These are phyloP conservation scores for Ustilago curta DNA, from an alignment of 1,284 basidiomycete species.

Conservation along the genomic window DNA sequence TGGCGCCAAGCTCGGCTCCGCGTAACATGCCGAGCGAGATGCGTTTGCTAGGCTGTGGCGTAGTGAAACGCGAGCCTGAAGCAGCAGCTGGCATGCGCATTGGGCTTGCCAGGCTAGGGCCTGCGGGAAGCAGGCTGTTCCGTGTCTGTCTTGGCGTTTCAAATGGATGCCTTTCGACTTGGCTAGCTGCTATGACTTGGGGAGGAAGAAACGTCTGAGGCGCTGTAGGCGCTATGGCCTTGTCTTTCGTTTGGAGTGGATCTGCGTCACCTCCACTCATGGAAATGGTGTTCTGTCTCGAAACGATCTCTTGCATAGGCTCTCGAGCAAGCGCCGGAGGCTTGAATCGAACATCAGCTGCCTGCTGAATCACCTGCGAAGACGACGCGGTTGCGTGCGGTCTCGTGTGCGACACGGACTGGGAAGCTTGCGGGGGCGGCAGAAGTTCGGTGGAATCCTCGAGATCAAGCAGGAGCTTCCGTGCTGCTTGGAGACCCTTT, in stretches of 20 bases:
- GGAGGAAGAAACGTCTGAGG: constrained; percentile 1
- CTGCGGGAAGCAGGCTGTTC: constrained; percentile 4
- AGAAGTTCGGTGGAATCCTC: constrained; percentile 21
- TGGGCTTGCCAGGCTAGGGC: constrained; percentile 17
- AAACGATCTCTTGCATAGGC: constrained; percentile 30
- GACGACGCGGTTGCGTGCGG: background rate
- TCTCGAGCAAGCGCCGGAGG: background rate
- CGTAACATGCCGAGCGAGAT: constrained; percentile 52
- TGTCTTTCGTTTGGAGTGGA: background rate
- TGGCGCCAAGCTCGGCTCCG: constrained; percentile 25
- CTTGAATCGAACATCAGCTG: background rate
- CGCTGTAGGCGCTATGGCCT: background rate
- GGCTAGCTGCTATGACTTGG: constrained; percentile 1
- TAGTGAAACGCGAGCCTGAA: constrained; percentile 20
- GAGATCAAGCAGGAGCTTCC: constrained; percentile 33
- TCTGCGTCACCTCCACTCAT: background rate
- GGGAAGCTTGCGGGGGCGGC: constrained; percentile 24
- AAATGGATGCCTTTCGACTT: constrained; percentile 14
- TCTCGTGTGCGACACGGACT: constrained; percentile 14
- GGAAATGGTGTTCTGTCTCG: constrained; percentile 10
- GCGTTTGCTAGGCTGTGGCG: constrained; percentile 37
- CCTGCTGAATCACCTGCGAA: background rate
- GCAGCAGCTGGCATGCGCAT: constrained; percentile 12
- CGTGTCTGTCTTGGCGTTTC: constrained; percentile 24
- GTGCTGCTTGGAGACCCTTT: constrained; percentile 31